phyloP scores from a whole-genome alignment of 768 basidiomycete species.

The Phylloporus rhodoxanthus region DNA sequence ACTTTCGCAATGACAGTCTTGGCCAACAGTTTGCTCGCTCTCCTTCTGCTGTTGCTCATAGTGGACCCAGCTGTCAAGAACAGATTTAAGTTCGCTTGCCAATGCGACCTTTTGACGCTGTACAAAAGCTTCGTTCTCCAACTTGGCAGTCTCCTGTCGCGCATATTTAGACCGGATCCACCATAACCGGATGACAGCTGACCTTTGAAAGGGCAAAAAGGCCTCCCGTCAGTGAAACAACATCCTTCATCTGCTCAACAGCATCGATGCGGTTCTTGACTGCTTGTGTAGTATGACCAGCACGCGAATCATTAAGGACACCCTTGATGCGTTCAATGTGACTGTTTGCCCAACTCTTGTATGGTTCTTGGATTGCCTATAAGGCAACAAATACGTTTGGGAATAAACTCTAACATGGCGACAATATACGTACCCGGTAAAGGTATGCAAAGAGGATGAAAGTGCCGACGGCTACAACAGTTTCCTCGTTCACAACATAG shows the following conservation, averaged over 20 bases:
- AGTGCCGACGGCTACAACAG: constrained; percentile 80
- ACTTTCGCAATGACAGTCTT: constrained; percentile 87
- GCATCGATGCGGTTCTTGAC: constrained; percentile 90
- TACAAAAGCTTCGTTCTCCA: constrained; percentile 86
- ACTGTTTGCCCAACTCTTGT: constrained; percentile 85
- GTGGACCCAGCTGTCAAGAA: constrained; percentile 97
- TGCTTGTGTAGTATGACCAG: constrained; percentile 87
- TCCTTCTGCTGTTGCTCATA: constrained; percentile 97
- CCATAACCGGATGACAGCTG: constrained; percentile 5
- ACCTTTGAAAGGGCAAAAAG: constrained; percentile 94
- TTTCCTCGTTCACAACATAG: constrained; percentile 96
- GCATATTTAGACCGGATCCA: neutral
- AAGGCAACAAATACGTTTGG: constrained; percentile 12
- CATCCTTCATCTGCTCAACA: constrained; percentile 93
- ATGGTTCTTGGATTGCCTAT: constrained; percentile 78
- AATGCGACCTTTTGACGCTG: constrained; percentile 85
- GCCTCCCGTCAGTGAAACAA: constrained; percentile 81
- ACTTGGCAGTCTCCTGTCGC: constrained; percentile 78
- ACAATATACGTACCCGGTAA: constrained; percentile 54
- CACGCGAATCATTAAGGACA: constrained; percentile 74
- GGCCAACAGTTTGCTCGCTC: constrained; percentile 89
- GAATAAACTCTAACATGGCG: neutral
- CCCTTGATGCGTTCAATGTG: constrained; percentile 80
- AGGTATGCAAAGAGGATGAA: constrained; percentile 78
- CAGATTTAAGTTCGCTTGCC: constrained; percentile 84